These are phyloP conservation scores for Ogataea nitratoaversa DNA, from an alignment of 805 yeast genomes.

Conservation along the genomic window DNA sequence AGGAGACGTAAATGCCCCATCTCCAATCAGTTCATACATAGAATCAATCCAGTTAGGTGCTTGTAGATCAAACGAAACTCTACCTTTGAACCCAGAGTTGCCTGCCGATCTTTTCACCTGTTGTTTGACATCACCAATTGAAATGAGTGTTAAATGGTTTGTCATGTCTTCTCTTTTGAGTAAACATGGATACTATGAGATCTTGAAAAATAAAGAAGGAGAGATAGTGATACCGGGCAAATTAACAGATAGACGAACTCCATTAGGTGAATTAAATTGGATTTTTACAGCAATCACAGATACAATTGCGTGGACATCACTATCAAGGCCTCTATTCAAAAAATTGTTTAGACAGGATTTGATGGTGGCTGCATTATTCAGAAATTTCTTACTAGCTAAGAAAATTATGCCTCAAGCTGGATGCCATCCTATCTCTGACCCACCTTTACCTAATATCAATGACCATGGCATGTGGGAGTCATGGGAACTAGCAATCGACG, in stretches of 20 bases:
- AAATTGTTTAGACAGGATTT: conserved; percentile 89
- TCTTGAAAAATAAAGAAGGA: conserved; percentile 46
- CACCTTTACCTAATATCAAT: conserved; percentile 81
- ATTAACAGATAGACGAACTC: conserved; percentile 88
- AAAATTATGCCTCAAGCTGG: conserved; percentile 90
- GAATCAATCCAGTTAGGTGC: conserved; percentile 95
- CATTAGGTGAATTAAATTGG: conserved; percentile 95
- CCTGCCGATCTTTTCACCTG: conserved; percentile 97
- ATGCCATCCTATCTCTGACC: conserved; percentile 93
- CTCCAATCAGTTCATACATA: conserved; percentile 64
- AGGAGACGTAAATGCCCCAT: conserved; percentile 46
- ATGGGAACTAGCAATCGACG: conserved; percentile 97
- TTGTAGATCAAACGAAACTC: conserved; percentile 75
- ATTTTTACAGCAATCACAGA: conserved; percentile 97
- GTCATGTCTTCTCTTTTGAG: conserved; percentile 74
- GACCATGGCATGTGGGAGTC: conserved; percentile 95
- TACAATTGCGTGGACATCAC: conserved; percentile 94
- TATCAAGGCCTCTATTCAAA: conserved; percentile 85
- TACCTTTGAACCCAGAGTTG: conserved; percentile 89
- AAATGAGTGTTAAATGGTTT: conserved; percentile 88
- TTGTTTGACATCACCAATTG: conserved; percentile 93
- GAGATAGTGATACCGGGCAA: conserved; percentile 81
- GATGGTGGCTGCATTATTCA: conserved; percentile 92
- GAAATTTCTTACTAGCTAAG: conserved; percentile 88
- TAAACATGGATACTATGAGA: conserved; percentile 43